Evolutionary conservation across 1,284 basidiomycete species (phyloP).

Genomic region (Pseudozyma pruni): DNA sequence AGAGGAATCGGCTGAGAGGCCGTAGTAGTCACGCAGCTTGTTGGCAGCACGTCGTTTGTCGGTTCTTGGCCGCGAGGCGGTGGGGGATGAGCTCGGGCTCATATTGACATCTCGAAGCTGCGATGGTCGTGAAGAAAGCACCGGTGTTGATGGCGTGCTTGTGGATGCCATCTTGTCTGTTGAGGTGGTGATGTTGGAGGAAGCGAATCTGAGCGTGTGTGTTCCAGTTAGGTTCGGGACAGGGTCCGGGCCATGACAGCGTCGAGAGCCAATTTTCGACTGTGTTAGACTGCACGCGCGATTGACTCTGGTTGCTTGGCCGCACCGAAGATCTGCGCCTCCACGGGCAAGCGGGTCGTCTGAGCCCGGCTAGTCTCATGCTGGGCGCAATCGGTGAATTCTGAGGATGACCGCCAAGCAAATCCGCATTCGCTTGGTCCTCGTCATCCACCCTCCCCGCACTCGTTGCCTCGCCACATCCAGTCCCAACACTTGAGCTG

Average conservation of each 20-base stretch:
- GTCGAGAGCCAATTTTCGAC: neutral
- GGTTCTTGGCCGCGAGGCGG: conserved; percentile 9
- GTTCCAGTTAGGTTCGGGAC: neutral
- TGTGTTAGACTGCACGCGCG: no score
- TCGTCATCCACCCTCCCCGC: neutral
- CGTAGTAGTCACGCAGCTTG: conserved; percentile 61
- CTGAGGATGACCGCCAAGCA: no score
- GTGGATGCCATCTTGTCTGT: conserved; percentile 5
- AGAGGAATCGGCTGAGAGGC: conserved; percentile 32
- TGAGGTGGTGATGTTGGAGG: neutral
- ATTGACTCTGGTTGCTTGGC: no score
- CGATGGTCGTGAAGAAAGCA: conserved; percentile 7
- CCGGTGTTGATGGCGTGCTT: neutral
- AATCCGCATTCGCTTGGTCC: no score
- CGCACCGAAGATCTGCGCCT: no score
- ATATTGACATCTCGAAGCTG: conserved; percentile 1
- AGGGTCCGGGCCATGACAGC: neutral
- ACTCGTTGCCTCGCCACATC: neutral
- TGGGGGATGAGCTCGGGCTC: conserved; percentile 3
- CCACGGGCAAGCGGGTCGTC: no score
- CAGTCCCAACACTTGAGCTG: no score
- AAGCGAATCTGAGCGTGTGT: neutral
- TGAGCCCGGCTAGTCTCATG: no score
- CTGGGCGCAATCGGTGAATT: neutral
- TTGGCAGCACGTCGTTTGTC: conserved; percentile 46